Conservation (phyloP, 306 rosid species). For the Vigna angularis region DNA sequence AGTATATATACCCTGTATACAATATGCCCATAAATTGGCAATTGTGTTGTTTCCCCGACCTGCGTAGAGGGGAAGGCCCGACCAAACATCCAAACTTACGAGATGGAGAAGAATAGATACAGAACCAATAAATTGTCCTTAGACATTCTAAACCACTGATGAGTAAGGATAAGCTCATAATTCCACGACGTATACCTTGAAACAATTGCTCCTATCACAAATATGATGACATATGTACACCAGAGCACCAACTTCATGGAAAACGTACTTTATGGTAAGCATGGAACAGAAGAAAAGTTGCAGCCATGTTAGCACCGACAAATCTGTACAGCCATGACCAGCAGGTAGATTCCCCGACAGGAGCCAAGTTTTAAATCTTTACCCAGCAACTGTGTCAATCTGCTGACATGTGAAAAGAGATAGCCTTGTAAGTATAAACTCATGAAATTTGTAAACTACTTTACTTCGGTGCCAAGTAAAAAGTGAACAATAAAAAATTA, state of each 20-base stretch:
- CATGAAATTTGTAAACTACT: neutral
- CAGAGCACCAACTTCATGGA: slow-evolving; percentile 37
- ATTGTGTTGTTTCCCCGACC: slow-evolving; percentile 21
- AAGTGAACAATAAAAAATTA: neutral
- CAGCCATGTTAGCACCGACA: slow-evolving; percentile 30
- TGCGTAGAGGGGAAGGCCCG: slow-evolving; percentile 11
- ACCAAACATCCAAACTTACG: slow-evolving; percentile 21
- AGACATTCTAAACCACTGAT: slow-evolving; percentile 36
- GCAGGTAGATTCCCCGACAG: slow-evolving; percentile 41
- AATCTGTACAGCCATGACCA: slow-evolving; percentile 51
- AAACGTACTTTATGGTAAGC: slow-evolving; percentile 19
- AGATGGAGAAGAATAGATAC: neutral
- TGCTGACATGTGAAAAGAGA: slow-evolving; percentile 20
- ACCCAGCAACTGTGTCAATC: slow-evolving; percentile 39
- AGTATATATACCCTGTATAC: slow-evolving; percentile 9
- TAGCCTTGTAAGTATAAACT: slow-evolving; percentile 3
- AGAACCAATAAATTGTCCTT: slow-evolving; percentile 33
- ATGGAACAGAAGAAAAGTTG: slow-evolving; percentile 39
- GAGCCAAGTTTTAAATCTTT: slow-evolving; percentile 26
- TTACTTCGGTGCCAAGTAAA: slow-evolving; percentile 5
- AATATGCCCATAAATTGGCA: slow-evolving; percentile 32
- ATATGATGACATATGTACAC: slow-evolving; percentile 46
- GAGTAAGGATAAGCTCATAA: slow-evolving; percentile 26
- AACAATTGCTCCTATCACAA: slow-evolving; percentile 35
- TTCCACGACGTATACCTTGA: slow-evolving; percentile 30